phyloP scores from a whole-genome alignment of 805 yeast species.

The Suhomyces faveliae region DNA sequence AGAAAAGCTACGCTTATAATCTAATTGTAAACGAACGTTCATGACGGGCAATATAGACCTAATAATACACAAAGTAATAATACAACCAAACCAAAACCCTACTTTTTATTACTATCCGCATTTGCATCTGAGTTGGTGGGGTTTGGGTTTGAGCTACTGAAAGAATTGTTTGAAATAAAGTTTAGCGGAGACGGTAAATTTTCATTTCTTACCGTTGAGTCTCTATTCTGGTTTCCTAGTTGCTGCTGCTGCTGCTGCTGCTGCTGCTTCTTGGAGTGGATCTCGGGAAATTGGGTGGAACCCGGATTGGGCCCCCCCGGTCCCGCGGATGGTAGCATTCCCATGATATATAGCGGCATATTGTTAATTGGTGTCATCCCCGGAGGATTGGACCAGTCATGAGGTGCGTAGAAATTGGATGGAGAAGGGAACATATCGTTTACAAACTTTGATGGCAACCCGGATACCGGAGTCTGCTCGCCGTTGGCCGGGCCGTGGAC shows the following conservation, averaged over 20 bases:
- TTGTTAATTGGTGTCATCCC: constrained; percentile 30
- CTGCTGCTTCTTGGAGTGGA: not conserved
- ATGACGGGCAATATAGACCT: not conserved
- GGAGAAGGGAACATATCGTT: constrained; percentile 81
- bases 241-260: not conserved
- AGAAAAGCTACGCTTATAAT: too few relatives aligned
- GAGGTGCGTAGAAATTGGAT: constrained; percentile 63
- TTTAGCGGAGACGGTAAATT: constrained; percentile 22
- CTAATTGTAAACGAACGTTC: too few relatives aligned
- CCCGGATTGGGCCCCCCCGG: constrained; percentile 8
- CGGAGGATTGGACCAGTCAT: constrained; percentile 37
- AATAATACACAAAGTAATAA: not conserved
- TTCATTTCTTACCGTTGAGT: constrained; percentile 4
- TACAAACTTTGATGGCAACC: constrained; percentile 68
- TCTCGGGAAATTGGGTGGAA: not conserved
- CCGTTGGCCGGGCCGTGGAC: constrained; percentile 25
- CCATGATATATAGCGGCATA: constrained; percentile 36
- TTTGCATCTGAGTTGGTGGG: not conserved
- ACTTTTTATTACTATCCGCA: not conserved
- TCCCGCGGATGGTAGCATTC: constrained; percentile 29
- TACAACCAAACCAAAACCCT: not conserved
- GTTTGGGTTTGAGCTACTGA: constrained; percentile 1
- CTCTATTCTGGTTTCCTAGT: constrained; percentile 1
- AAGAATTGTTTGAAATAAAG: constrained; percentile 14
- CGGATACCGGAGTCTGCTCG: constrained; percentile 71